A percentile compares a stretch with the other conserved stretches of the same genome.
Conservation (phyloP, 1,284 basidiomycete genomes). For the Tylopilus sp. region DNA sequence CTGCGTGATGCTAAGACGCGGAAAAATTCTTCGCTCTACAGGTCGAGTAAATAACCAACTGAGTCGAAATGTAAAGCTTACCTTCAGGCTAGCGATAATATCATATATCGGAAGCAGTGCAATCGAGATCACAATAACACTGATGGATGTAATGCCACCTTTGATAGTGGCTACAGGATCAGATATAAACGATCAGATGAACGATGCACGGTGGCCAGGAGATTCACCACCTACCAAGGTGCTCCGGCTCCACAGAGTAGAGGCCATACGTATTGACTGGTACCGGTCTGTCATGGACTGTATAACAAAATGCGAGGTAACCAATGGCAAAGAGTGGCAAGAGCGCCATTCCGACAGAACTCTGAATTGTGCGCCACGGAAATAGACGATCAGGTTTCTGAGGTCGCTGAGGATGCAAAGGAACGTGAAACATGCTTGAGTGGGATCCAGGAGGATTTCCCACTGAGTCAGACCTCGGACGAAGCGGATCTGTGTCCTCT, state of each 20-base stretch:
- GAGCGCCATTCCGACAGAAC: conserved; percentile 29
- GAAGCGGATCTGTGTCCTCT: not conserved
- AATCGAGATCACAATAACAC: conserved; percentile 40
- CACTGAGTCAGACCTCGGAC: not conserved
- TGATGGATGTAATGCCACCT: conserved; percentile 41
- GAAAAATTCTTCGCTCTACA: conserved; percentile 44
- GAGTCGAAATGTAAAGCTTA: not conserved
- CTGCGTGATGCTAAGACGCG: conserved; percentile 24
- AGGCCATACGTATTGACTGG: conserved; percentile 37
- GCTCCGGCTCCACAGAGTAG: conserved; percentile 24
- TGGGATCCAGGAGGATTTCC: not conserved
- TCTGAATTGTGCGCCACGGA: conserved; percentile 19
- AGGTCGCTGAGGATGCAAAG: conserved; percentile 9
- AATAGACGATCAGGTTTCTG: not conserved
- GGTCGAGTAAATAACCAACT: not conserved
- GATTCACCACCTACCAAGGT: conserved; percentile 27
- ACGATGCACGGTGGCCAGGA: not conserved
- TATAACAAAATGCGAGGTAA: conserved; percentile 41
- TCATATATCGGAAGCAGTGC: conserved; percentile 36
- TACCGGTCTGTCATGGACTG: conserved; percentile 34
- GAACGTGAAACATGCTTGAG: conserved; percentile 17
- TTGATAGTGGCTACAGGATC: conserved; percentile 34
- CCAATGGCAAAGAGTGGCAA: conserved; percentile 38
- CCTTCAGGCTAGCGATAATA: conserved; percentile 33
- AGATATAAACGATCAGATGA: not conserved